Base-by-base conservation (phyloP, 495 filamentous ascomycete species). In the Sporormia fimetaria region DNA sequence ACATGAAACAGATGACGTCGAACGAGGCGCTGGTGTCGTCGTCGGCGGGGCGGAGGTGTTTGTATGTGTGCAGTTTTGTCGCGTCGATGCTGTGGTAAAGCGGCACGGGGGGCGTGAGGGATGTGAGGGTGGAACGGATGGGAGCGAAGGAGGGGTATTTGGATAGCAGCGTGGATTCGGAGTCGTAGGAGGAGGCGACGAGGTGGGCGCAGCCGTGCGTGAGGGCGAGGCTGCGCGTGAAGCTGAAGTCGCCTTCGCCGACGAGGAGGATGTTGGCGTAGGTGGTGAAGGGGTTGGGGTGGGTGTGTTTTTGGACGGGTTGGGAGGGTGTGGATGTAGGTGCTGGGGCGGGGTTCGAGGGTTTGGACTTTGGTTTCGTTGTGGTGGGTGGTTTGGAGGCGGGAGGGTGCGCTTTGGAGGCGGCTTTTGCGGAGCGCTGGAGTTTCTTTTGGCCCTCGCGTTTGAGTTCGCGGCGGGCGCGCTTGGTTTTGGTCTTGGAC, bases 241-340 rank as follows among this genome's bases (percentile, higher is more conserved):
- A 95, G 40, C 83, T 88, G 57, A 98, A 87, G 57, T 98, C 87
- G 20, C 75, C 88, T 66, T 98, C 88, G 34, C 88, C 90, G 51
- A 98, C 60, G 2, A 95, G 70, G 18, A 98, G 73, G 43, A 95
- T 82, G 40, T 71, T 65, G 57, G 90, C 76, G 35, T 64, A 58
- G 16, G 70, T 68, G 15, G 66, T 58, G 63, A 92, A 93, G n/a
- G 86, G 87, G 73, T 39, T 33, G 6, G 3, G 7, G 25, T n/a
- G 7, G 25, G 7, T 14, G 28, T 26, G 40, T 33, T 39, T 38
- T 21, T 49, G 45, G 10, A 36, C 42, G 6, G 39, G 38, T 43
- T 49, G 38, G 15, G 14, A 12, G 11, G 34, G 29, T 11, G 6
- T 24, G n/a, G 37, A n/a, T 25, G 29, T 23, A 11, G 23, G 25